A percentile compares a stretch with the other conserved stretches of the same genome.
phyloP scores from a whole-genome alignment of 1,284 basidiomycete genomes.

The Ceratobasidium theobromae region DNA sequence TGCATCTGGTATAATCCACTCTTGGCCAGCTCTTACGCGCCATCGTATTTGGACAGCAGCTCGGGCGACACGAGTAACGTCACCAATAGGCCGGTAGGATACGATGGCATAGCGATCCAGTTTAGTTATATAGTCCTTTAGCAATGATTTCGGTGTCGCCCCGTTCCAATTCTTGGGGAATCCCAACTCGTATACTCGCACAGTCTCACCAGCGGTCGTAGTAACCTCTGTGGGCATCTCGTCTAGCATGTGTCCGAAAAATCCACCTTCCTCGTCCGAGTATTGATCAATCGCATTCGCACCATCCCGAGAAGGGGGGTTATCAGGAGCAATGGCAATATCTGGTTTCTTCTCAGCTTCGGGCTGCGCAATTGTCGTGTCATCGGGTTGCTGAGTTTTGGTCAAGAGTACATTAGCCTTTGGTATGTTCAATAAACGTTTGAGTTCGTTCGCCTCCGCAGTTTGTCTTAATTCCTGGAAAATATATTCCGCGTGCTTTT shows the following conservation, averaged over 20 bases:
- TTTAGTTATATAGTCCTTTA: slow-evolving; percentile 67
- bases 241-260: slow-evolving; percentile 79
- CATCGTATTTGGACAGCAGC: slow-evolving; percentile 72
- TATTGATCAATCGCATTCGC: slow-evolving; percentile 47
- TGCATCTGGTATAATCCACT: slow-evolving; percentile 85
- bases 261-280: slow-evolving; percentile 57
- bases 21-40: slow-evolving; percentile 50
- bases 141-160: slow-evolving; percentile 67
- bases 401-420: slow-evolving; percentile 19
- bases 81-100: slow-evolving; percentile 65
- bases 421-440: slow-evolving; percentile 12
- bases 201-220: slow-evolving; percentile 58
- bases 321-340: background rate
- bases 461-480: slow-evolving; percentile 1
- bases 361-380: slow-evolving; percentile 41
- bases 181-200: slow-evolving; percentile 67
- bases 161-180: slow-evolving; percentile 81
- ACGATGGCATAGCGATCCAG: slow-evolving; percentile 73
- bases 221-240: slow-evolving; percentile 58
- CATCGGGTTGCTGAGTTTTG: slow-evolving; percentile 22
- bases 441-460: slow-evolving; percentile 7
- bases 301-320: slow-evolving; percentile 41
- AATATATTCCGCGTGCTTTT: slow-evolving; percentile 25
- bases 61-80: slow-evolving; percentile 68
- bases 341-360: background rate